Percentiles rank a stretch among this genome's conserved stretches.
Evolutionary conservation across 108 stramenopile genomes (phyloP).

Genomic region (Cyclotella distinguenda): DNA sequence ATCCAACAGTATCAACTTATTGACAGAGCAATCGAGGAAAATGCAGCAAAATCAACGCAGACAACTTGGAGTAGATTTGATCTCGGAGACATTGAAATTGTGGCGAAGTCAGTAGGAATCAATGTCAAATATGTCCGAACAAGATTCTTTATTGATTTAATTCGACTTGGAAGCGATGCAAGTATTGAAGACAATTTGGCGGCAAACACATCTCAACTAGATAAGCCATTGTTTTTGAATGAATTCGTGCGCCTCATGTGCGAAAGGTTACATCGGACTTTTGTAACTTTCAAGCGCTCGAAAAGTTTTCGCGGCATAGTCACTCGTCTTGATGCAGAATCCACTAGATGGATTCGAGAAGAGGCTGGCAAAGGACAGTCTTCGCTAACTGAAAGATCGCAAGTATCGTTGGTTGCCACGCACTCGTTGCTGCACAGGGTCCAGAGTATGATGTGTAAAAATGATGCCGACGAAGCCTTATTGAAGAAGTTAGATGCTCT

Average conservation of each 20-base stretch:
- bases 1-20: slow-evolving; percentile 55
- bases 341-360: slow-evolving; percentile 69
- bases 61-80: slow-evolving; percentile 50
- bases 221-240: slow-evolving; percentile 53
- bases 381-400: slow-evolving; percentile 12
- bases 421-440: slow-evolving; percentile 64
- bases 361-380: slow-evolving; percentile 50
- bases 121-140: slow-evolving; percentile 60
- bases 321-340: slow-evolving; percentile 72
- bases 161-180: slow-evolving; percentile 71
- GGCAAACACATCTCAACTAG: slow-evolving; percentile 38
- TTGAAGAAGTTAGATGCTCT: slow-evolving; percentile 63
- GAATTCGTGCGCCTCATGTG: slow-evolving; percentile 68
- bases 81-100: slow-evolving; percentile 59
- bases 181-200: slow-evolving; percentile 65
- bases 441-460: slow-evolving; percentile 56
- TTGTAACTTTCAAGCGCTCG: slow-evolving; percentile 46
- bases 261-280: slow-evolving; percentile 52
- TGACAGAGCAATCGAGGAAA: slow-evolving; percentile 60
- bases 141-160: slow-evolving; percentile 73
- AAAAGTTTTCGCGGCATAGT: slow-evolving; percentile 58
- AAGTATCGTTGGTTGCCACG: slow-evolving; percentile 55
- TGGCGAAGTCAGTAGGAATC: slow-evolving; percentile 63
- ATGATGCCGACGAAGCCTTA: slow-evolving; percentile 36
- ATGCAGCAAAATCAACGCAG: slow-evolving; percentile 43